Conservation (phyloP, 1,284 basidiomycete species). For the Paramarasmius palmivorus region DNA sequence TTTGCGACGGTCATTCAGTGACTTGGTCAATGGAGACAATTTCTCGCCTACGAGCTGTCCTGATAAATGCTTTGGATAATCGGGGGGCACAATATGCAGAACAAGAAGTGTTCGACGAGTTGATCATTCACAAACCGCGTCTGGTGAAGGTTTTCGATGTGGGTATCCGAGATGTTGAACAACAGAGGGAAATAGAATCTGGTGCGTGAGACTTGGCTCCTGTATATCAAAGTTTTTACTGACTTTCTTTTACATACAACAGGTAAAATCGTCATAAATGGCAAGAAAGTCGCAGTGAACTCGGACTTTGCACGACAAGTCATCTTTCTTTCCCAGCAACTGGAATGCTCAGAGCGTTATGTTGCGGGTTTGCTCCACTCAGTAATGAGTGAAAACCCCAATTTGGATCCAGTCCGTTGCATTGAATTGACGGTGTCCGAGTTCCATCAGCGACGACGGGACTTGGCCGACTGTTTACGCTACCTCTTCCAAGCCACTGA, state of each 20-base stretch:
- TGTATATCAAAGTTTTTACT: not conserved
- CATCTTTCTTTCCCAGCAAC: constrained; percentile 73
- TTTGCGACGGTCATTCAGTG: too few species aligned
- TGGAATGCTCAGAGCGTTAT: constrained; percentile 78
- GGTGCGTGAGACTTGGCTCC: constrained; percentile 45
- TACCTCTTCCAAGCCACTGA: constrained; percentile 43
- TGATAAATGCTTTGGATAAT: constrained; percentile 39
- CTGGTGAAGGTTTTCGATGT: constrained; percentile 66
- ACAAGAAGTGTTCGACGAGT: constrained; percentile 74
- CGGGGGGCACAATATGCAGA: constrained; percentile 51
- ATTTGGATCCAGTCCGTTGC: constrained; percentile 52
- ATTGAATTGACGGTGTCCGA: constrained; percentile 67
- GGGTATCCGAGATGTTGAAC: constrained; percentile 57
- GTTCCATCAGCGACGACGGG: constrained; percentile 66
- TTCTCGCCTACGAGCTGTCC: constrained; percentile 38
- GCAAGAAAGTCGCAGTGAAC: constrained; percentile 65
- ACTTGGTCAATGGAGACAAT: constrained; percentile 41
- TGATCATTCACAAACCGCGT: constrained; percentile 63
- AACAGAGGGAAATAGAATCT: constrained; percentile 72
- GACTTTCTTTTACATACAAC: constrained; percentile 8
- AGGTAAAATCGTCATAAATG: constrained; percentile 66
- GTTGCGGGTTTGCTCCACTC: constrained; percentile 68
- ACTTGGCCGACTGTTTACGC: constrained; percentile 65
- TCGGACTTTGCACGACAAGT: constrained; percentile 74
- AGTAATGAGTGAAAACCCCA: constrained; percentile 64